Base-by-base conservation (phyloP, 495 filamentous ascomycete genomes). In the Opeltia flavorubescens region DNA sequence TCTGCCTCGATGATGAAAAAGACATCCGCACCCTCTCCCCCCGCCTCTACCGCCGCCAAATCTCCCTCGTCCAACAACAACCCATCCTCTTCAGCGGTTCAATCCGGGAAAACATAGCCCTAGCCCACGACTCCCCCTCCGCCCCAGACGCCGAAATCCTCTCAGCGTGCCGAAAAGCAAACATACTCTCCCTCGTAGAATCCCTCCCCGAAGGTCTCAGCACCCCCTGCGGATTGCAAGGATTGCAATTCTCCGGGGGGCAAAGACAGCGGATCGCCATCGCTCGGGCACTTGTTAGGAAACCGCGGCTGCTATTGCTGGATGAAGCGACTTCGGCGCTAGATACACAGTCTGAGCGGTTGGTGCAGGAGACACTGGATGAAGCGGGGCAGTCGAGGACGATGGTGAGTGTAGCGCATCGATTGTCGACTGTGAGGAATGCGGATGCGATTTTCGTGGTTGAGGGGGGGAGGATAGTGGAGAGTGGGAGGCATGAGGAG, bases 301-400 rank as follows among this genome's bases (percentile, higher is more conserved):
- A 67, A 5, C 68, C 66, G 7, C 53, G 53, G 5, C 56, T 75
- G 5, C 56, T 77, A 12, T 50, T 78, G 5, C 61, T 79, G 12
- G 72, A 78, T 50, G 75, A 78, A 48, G 70, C 72, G 2, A 76
- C 70, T 3, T 66, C 65, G 15, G 68, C 71, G 45, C 58, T 79
- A 23, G 75, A 79, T 51, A 64, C 66, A 11, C 58, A 66, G 55
- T 84, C 80, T 1, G 85, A 91, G 52, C 67, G 75, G 40, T 67
- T 75, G 46, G 85, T 89, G 35, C 84, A 88, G 57, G 66, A 74
- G 25, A 80, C 81, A 5, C 45, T 69, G 8, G 56, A 63, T 5
- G 67, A 88, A 41, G 49, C 63, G 2, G 51, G 50, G 9, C 61
- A 62, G 23, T 63, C 63, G 27, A 39, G 35, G 9, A 74, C 69